Evolutionary conservation across 306 rosid species (phyloP).

Genomic region (Mucuna pruriens): DNA sequence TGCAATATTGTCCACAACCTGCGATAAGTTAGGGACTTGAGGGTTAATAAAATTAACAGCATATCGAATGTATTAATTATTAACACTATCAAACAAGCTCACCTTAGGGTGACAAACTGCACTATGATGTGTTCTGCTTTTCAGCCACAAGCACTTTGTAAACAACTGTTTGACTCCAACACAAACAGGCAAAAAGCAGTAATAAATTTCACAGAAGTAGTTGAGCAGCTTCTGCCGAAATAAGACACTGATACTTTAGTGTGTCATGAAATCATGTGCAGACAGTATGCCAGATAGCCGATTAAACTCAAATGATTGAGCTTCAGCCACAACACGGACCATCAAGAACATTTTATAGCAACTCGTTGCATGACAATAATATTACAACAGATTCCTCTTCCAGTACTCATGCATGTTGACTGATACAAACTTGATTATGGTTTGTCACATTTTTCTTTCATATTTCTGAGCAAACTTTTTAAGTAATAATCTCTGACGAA

Average conservation of each 20-base stretch:
- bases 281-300: constrained; percentile 9
- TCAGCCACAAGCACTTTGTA: constrained; percentile 24
- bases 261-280: not conserved
- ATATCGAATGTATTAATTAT: not conserved
- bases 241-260: constrained; percentile 28
- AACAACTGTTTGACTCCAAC: constrained; percentile 31
- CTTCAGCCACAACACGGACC: constrained; percentile 32
- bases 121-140: not conserved
- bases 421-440: constrained; percentile 19
- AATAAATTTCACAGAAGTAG: constrained; percentile 15
- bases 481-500: constrained; percentile 77
- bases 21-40: constrained; percentile 1
- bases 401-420: constrained; percentile 36
- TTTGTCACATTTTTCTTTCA: constrained; percentile 58
- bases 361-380: constrained; percentile 2
- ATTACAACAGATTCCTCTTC: constrained; percentile 40
- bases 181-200: constrained; percentile 5
- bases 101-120: constrained; percentile 41
- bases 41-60: constrained; percentile 30
- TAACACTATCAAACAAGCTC: constrained; percentile 20
- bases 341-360: not conserved
- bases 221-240: constrained; percentile 45
- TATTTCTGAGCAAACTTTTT: constrained; percentile 80
- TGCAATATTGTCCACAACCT: constrained; percentile 38
- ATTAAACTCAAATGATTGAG: constrained; percentile 23